Conservation (phyloP, 257 asterid species). For the Solanum gracilifrons region DNA sequence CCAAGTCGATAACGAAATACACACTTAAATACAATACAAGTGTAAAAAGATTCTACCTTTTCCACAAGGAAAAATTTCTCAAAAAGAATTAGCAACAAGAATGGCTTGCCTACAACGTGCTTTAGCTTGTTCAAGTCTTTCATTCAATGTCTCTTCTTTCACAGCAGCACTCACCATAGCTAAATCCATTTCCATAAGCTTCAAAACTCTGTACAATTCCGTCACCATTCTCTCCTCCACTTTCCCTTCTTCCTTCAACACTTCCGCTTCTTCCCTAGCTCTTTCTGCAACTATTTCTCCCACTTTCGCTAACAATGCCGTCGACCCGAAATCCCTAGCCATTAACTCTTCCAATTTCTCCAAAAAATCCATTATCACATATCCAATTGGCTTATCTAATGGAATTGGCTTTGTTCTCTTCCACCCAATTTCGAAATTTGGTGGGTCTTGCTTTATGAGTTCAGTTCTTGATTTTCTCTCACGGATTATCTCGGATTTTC, state of each 20-base stretch:
- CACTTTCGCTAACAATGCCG: conserved; percentile 42
- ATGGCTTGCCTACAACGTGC: conserved; percentile 88
- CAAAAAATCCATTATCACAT: conserved; percentile 64
- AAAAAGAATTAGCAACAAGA: conserved; percentile 72
- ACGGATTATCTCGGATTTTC: conserved; percentile 57
- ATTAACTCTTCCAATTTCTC: conserved; percentile 62
- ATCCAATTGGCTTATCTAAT: conserved; percentile 64
- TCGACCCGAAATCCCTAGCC: conserved; percentile 64
- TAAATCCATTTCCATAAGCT: conserved; percentile 85
- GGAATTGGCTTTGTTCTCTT: conserved; percentile 62
- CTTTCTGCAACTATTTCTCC: conserved; percentile 71
- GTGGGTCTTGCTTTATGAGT: conserved; percentile 55
- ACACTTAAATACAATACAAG: background rate
- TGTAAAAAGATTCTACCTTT: background rate
- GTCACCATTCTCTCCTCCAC: conserved; percentile 86
- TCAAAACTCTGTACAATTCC: conserved; percentile 62
- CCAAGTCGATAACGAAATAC: too few species aligned
- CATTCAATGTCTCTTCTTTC: conserved; percentile 54
- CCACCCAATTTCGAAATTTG: conserved; percentile 86
- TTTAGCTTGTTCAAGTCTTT: conserved; percentile 67
- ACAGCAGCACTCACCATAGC: conserved; percentile 81
- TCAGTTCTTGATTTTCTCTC: conserved; percentile 34
- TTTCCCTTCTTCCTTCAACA: conserved; percentile 65
- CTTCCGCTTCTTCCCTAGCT: conserved; percentile 64
- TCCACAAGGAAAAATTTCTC: background rate